Evolutionary conservation across 2,329 filamentous ascomycete genomes (phyloP).

Genomic region (Fusarium siculi): DNA sequence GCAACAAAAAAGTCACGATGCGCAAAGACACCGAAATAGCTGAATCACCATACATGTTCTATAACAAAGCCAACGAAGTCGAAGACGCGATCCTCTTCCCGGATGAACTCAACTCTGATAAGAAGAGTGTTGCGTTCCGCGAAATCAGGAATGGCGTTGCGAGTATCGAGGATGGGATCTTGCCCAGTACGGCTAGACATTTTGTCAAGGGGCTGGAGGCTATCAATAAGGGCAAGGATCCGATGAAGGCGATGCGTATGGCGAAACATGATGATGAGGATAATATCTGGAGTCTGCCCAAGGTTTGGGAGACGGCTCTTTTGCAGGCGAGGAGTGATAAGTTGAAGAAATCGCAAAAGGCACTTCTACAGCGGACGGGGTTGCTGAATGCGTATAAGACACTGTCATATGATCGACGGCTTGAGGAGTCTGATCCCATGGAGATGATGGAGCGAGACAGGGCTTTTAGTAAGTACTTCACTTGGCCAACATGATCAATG

Average conservation of each 20-base stretch:
- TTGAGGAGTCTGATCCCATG: slow-evolving; percentile 20
- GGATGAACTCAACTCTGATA: slow-evolving; percentile 31
- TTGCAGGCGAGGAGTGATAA: slow-evolving; percentile 13
- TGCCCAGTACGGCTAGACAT: slow-evolving; percentile 20
- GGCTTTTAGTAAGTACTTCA: slow-evolving; percentile 26
- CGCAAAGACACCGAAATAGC: slow-evolving; percentile 2
- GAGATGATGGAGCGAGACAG: slow-evolving; percentile 43
- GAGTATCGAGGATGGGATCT: slow-evolving; percentile 24
- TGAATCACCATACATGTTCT: slow-evolving; percentile 38
- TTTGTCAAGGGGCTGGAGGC: slow-evolving; percentile 27
- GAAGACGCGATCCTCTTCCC: slow-evolving; percentile 45
- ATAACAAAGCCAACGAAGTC: slow-evolving; percentile 37
- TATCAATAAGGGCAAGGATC: slow-evolving; percentile 9
- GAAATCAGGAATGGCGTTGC: slow-evolving; percentile 39
- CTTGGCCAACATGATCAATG: accelerated
- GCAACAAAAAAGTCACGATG: not conserved
- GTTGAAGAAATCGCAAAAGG: not conserved
- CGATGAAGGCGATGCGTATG: not conserved
- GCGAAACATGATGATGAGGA: slow-evolving; percentile 16
- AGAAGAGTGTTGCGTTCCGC: slow-evolving; percentile 31
- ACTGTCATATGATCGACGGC: slow-evolving; percentile 1
- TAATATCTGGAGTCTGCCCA: slow-evolving; percentile 37
- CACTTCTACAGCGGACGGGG: slow-evolving; percentile 23
- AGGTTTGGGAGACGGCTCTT: slow-evolving; percentile 39
- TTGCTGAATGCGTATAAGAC: not conserved